Evolutionary conservation across 805 yeast species (phyloP), one percentile per base, ranked within the genome.

Genomic region (Wickerhamomyces xylosicus): DNA sequence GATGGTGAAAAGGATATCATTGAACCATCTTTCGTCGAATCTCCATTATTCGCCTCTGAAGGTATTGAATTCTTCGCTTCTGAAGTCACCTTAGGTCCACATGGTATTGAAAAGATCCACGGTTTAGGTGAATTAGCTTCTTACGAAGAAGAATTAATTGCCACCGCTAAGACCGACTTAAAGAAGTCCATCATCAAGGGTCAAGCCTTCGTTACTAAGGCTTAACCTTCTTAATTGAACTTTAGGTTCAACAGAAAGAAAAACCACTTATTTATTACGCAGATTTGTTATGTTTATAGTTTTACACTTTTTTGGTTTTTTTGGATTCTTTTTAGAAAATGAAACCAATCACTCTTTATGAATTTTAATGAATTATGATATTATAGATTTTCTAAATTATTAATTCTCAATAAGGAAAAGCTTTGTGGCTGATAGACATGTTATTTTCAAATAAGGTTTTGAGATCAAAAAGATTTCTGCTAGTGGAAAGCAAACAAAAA

Each of bases 41-140:
- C 85, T 49, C 92, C 92, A 58, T 69, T 83, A 61, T 83, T 71
- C 75, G 78, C 81, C 65, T 57, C 61, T 41, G 95, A 89, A 71
- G 97, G 97, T 61, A 84, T 92, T 56, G 54, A 86, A 47, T 92
- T 89, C 84, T 92, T 92, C 74, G 87, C 97, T 40, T 82, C 96
- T 52, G 81, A 79, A 67, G 94, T 92, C 51, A 84, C 95, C 54
- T 79, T 90, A 58, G 97, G 97, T 52, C 82, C 80, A 59, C 75
- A 82, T 48, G 97, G 97, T 79, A 85, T 83, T 51, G 74, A 77
- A 63, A 72, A 77, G 63, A 69, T 87, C 60, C 95, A 85, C 72
- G 69, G 71, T 43, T 70, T 92, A 57, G 94, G 95, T 57, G 63
- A 68, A 49, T 63, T 86, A 57, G 69, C 82, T 42, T 68, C 66